phyloP scores from a whole-genome alignment of 2,329 filamentous ascomycete genomes.

The Saccharata proteae region DNA sequence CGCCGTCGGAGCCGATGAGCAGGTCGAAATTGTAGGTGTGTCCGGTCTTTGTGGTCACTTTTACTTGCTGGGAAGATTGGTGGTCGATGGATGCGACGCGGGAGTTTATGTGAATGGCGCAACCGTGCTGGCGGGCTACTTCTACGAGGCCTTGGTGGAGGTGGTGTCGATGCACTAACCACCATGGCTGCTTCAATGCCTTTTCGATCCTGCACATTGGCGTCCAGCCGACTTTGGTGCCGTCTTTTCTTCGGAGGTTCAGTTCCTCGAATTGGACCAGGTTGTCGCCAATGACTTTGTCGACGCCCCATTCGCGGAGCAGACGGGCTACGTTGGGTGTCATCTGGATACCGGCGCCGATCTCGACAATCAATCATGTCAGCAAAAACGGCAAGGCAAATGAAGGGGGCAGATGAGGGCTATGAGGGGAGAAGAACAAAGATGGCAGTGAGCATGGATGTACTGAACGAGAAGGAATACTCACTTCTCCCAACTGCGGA shows the following conservation, averaged over 20 bases:
- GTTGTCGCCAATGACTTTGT: slow-evolving; percentile 28
- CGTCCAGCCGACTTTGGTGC: slow-evolving; percentile 26
- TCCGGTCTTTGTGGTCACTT: slow-evolving; percentile 19
- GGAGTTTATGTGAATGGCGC: slow-evolving; percentile 24
- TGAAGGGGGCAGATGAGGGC: no score
- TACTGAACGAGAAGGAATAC: not conserved
- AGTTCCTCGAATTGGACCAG: slow-evolving; percentile 29
- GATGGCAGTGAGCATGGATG: slow-evolving; percentile 11
- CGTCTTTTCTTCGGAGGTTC: slow-evolving; percentile 28
- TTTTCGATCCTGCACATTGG: slow-evolving; percentile 22
- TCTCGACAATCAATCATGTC: slow-evolving; percentile 7
- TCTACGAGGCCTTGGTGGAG: slow-evolving; percentile 33
- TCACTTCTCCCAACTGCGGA: slow-evolving; percentile 29
- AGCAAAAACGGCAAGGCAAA: not conserved
- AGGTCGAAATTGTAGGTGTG: slow-evolving; percentile 22
- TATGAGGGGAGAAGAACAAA: no score
- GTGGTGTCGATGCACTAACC: slow-evolving; percentile 37
- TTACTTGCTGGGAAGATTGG: slow-evolving; percentile 15
- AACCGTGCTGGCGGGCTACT: slow-evolving; percentile 27
- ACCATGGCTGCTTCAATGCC: slow-evolving; percentile 27
- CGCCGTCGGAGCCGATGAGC: slow-evolving; percentile 30
- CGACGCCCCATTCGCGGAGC: slow-evolving; percentile 28
- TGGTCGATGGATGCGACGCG: slow-evolving; percentile 24
- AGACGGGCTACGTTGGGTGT: slow-evolving; percentile 31
- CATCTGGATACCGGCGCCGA: slow-evolving; percentile 27